Evolutionary conservation across 1,284 basidiomycete species (phyloP), one percentile per base, ranked within the genome.

Genomic region (Grifola frondosa): DNA sequence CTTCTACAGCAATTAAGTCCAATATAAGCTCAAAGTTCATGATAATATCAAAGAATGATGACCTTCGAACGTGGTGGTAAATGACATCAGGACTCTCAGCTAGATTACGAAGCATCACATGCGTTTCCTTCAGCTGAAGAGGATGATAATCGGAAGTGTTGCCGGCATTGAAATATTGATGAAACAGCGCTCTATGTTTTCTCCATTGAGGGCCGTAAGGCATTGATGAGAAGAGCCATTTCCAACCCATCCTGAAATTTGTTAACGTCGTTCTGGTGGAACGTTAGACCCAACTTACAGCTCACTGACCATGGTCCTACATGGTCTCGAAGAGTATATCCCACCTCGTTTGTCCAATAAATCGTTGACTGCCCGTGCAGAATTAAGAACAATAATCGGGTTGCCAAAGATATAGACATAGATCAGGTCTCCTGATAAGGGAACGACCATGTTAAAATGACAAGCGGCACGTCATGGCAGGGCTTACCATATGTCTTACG

Each of bases 181-280:
- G 66, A 41, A 77, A 75, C 17, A 77, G 57, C 2, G 62, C 60
- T 32, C 74, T 64, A 50, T 77, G 73, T 15, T 62, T 59, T 55
- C 63, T 66, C 73, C 73, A 76, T 26, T 54, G 55, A 9, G 45
- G 42, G n/a, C 66, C 68, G 37, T 72, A 75, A 9, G 58, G 56
- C 68, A 70, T 70, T 11, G 68, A 64, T 5, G 72, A 71, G 54
- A 76, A 75, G 1, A 75, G 53, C 70, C 71, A 75, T 47, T 70
- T 63, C 66, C 69, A 75, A 6, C 74, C 73, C 53, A 77, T 74
- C 30, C 76, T 78, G 39, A 1, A 29, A 24, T 11, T 11, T 6
- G 15, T 15, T 32, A 23, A 38, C 21, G 6, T 35, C n/a, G 5
- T 29, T 17, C 38, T 25, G 6, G 21, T 20, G 32, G 21, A 24